Percentiles rank a stretch among this genome's conserved stretches.
These are phyloP conservation scores for Claviceps sp. DNA, from an alignment of 2,329 filamentous ascomycete genomes.

Conservation along the genomic window DNA sequence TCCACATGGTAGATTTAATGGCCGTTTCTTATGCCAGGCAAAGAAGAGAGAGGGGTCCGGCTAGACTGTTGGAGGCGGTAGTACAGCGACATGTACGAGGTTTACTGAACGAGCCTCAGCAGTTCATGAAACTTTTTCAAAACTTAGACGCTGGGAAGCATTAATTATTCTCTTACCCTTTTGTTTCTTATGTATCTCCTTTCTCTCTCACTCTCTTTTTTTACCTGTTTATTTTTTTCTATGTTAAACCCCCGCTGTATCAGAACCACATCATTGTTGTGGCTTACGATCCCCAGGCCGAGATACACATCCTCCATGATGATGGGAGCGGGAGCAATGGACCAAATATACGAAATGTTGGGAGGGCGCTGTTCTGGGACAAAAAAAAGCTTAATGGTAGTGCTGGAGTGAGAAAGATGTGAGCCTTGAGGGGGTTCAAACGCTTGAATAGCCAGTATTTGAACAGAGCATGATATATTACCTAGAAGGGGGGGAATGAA, in stretches of 20 bases:
- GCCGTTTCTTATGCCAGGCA: constrained; percentile 1
- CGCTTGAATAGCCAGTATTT: constrained; percentile 17
- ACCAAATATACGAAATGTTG: neutral
- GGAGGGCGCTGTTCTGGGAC: neutral
- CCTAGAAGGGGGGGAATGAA: constrained; percentile 11
- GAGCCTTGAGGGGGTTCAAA: constrained; percentile 6
- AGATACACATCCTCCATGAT: neutral
- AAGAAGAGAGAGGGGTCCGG: neutral
- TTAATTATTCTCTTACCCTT: constrained; percentile 1
- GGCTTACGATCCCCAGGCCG: neutral
- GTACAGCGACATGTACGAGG: constrained; percentile 3
- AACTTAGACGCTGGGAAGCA: constrained; percentile 3
- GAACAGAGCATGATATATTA: constrained; percentile 12
- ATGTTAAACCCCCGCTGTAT: neutral
- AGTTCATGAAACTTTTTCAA: neutral
- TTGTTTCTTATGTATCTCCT: neutral
- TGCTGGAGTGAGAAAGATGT: constrained; percentile 2
- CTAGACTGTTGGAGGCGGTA: neutral
- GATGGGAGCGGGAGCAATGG: neutral
- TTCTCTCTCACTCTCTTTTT: neutral
- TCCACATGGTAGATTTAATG: neutral
- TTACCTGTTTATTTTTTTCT: neutral
- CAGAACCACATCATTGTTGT: neutral
- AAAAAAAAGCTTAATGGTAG: constrained; percentile 2
- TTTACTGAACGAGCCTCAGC: constrained; percentile 1